A percentile compares a stretch with the other conserved stretches of the same genome.
Conservation (phyloP, 768 basidiomycete genomes). For the Mycena metata region DNA sequence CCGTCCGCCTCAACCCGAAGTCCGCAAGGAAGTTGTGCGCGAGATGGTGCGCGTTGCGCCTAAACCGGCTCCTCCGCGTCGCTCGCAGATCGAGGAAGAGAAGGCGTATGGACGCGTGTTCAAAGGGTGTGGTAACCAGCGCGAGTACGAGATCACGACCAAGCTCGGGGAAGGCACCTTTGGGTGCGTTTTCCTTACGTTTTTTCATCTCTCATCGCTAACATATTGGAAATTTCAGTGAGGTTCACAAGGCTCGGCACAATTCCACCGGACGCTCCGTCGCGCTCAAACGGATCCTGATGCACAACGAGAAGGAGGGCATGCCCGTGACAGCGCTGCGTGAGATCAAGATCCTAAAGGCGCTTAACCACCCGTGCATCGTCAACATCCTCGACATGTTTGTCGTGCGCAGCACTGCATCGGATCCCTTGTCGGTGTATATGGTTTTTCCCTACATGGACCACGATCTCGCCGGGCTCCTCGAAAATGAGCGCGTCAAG, state of each 20-base stretch:
- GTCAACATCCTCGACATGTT: constrained; percentile 95
- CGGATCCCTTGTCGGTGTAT: constrained; percentile 87
- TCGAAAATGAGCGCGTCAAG: constrained; percentile 92
- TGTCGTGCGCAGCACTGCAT: constrained; percentile 80
- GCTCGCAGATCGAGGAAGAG: constrained; percentile 75
- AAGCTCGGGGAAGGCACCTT: constrained; percentile 98
- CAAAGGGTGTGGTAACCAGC: constrained; percentile 76
- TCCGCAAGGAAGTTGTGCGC: constrained; percentile 39
- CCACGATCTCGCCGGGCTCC: constrained; percentile 94
- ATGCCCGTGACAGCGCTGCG: constrained; percentile 97
- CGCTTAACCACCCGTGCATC: constrained; percentile 86
- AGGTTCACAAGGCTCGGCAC: constrained; percentile 91
- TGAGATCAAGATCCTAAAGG: constrained; percentile 97
- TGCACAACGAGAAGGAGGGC: constrained; percentile 97
- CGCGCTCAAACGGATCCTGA: constrained; percentile 94
- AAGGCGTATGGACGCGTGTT: constrained; percentile 78
- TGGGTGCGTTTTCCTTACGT: constrained; percentile 63
- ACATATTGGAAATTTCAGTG: constrained; percentile 59
- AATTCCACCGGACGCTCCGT: constrained; percentile 71
- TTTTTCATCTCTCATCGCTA: background rate
- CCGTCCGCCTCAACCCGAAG: constrained; percentile 36
- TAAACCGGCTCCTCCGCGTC: constrained; percentile 60
- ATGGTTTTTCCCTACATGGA: constrained; percentile 99
- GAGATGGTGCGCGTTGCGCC: constrained; percentile 37
- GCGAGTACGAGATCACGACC: constrained; percentile 83